Evolutionary conservation across 192 early-diverging fungal species (phyloP).

Genomic region (Mortierella hygrophila): DNA sequence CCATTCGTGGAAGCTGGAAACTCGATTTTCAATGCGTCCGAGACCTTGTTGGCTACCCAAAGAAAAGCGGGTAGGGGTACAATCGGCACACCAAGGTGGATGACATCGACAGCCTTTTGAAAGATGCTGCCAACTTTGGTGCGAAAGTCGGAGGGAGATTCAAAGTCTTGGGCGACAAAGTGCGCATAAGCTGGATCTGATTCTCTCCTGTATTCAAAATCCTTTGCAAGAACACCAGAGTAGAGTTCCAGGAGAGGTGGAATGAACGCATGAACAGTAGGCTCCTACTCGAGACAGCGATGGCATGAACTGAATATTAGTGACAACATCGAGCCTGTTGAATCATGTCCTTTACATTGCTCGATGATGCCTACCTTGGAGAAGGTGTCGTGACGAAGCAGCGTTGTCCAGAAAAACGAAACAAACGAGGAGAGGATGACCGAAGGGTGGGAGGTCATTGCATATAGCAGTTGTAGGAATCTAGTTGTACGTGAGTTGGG

Average conservation of each 20-base stretch:
- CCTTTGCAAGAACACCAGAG: constrained; percentile 30
- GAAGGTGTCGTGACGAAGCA: constrained; percentile 43
- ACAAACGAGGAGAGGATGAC: constrained; percentile 36
- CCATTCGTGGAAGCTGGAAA: neutral
- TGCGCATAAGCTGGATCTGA: constrained; percentile 31
- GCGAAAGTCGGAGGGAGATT: constrained; percentile 29
- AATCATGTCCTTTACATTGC: neutral
- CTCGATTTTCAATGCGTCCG: constrained; percentile 10
- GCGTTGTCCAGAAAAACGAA: constrained; percentile 41
- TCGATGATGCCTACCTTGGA: constrained; percentile 25
- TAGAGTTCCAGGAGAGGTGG: constrained; percentile 37
- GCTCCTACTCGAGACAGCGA: constrained; percentile 7
- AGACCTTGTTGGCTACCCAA: constrained; percentile 45
- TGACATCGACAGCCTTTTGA: constrained; percentile 51
- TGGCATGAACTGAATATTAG: neutral
- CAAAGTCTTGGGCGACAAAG: constrained; percentile 46
- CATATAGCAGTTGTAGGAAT: constrained; percentile 33
- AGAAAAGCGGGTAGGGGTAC: constrained; percentile 39
- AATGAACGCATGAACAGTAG: constrained; percentile 26
- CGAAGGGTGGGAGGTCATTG: constrained; percentile 52
- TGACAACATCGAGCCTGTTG: neutral
- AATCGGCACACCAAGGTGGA: constrained; percentile 40
- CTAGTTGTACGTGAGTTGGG: neutral
- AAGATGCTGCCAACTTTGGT: constrained; percentile 17
- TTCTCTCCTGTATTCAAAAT: constrained; percentile 24